Percentiles rank a stretch among this genome's conserved stretches.
Evolutionary conservation across 306 rosid species (phyloP).

Genomic region (Quercus mongolica): DNA sequence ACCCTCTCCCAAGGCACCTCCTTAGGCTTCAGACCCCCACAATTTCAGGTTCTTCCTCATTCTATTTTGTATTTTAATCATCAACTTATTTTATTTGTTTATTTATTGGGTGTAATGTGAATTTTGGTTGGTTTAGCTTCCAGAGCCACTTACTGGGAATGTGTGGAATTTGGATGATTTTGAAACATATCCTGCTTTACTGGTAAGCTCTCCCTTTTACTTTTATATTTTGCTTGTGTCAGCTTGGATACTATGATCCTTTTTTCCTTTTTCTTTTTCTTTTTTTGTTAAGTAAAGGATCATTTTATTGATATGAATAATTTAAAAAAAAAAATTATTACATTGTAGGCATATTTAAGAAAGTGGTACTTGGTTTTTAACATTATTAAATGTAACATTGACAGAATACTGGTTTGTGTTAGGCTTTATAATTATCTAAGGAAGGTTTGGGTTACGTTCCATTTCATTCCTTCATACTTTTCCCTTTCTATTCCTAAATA

Average conservation of each 20-base stretch:
- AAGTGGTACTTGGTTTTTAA: too few relatives aligned
- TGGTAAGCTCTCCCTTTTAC: conserved; percentile 41
- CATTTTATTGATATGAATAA: too few relatives aligned
- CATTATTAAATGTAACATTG: too few relatives aligned
- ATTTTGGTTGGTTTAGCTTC: conserved; percentile 44
- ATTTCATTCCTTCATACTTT: too few relatives aligned
- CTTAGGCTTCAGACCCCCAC: conserved; percentile 79
- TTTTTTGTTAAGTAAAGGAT: neutral
- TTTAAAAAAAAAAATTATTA: too few relatives aligned
- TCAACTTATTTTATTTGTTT: neutral
- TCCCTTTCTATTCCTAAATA: too few relatives aligned
- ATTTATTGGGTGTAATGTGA: conserved; percentile 2
- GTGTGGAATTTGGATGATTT: conserved; percentile 81
- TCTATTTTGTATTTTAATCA: neutral
- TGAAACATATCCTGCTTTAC: conserved; percentile 84
- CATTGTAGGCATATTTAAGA: too few relatives aligned
- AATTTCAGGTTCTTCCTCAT: conserved; percentile 57
- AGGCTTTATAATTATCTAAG: too few relatives aligned
- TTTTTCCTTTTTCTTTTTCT: too few relatives aligned
- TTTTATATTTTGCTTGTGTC: neutral
- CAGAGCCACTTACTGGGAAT: conserved; percentile 91
- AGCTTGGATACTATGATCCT: neutral
- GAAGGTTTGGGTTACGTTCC: too few relatives aligned
- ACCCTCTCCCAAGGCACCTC: conserved; percentile 56
- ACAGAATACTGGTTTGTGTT: too few relatives aligned